A percentile compares a stretch with the other conserved stretches of the same genome.
phyloP scores from a whole-genome alignment of 1,139 yeast genomes.

The Suhomyces wounanorum region DNA sequence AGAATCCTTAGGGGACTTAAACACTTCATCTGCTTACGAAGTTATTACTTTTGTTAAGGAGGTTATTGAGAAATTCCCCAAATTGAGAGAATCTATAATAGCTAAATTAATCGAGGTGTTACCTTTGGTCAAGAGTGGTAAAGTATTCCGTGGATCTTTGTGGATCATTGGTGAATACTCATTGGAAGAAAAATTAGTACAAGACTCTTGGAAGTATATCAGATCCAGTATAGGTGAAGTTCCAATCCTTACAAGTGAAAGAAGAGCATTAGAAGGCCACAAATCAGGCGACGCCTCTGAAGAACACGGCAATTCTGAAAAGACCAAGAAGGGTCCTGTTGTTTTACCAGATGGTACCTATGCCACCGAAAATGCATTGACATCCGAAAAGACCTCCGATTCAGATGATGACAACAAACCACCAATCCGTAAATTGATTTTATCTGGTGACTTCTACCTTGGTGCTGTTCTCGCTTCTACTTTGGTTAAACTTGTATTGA shows the following conservation, averaged over 20 bases:
- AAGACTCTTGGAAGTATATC: conserved; percentile 84
- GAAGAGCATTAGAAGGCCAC: conserved; percentile 41
- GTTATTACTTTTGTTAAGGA: conserved; percentile 89
- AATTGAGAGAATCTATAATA: conserved; percentile 68
- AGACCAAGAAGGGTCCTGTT: conserved; percentile 64
- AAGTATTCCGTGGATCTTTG: conserved; percentile 88
- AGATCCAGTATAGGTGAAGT: conserved; percentile 87
- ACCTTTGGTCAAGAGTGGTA: conserved; percentile 76
- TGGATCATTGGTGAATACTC: conserved; percentile 97
- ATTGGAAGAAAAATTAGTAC: conserved; percentile 68
- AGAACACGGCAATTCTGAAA: conserved; percentile 24
- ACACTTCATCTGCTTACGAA: conserved; percentile 84
- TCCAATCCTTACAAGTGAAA: conserved; percentile 81
- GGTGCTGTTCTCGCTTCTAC: conserved; percentile 89
- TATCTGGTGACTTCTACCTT: conserved; percentile 88
- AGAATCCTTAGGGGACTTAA: conserved; percentile 83
- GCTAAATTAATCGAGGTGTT: conserved; percentile 64
- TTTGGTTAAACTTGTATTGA: conserved; percentile 81
- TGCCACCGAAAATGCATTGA: conserved; percentile 91
- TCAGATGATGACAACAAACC: conserved; percentile 49
- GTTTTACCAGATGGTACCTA: conserved; percentile 98
- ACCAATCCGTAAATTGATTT: conserved; percentile 77
- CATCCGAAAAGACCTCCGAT: conserved; percentile 37
- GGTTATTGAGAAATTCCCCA: conserved; percentile 90
- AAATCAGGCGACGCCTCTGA: conserved; percentile 31